A percentile compares a stretch with the other conserved stretches of the same genome.
These are phyloP conservation scores for Blastobotrys parvus DNA, from an alignment of 805 yeast species.

Conservation along the genomic window DNA sequence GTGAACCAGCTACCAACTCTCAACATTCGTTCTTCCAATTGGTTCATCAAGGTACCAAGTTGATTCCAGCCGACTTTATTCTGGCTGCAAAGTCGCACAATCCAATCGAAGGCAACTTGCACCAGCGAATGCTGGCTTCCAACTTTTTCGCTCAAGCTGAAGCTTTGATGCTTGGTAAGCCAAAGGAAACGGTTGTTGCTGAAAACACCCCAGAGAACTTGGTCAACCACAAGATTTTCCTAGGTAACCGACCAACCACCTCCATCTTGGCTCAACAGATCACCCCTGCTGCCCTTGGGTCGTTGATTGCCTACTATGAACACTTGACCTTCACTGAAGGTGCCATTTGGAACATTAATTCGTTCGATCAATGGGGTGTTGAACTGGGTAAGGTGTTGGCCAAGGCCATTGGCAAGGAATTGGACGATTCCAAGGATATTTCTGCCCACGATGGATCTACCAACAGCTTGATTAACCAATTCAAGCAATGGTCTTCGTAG, in stretches of 20 bases:
- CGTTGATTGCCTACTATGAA: conserved; percentile 96
- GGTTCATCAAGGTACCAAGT: conserved; percentile 97
- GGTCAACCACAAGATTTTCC: conserved; percentile 91
- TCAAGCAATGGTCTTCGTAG: conserved; percentile 64
- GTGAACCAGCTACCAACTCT: conserved; percentile 98
- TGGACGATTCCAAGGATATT: conserved; percentile 52
- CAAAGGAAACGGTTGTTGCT: conserved; percentile 61
- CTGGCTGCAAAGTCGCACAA: conserved; percentile 96
- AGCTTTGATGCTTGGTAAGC: conserved; percentile 94
- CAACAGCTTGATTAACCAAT: conserved; percentile 86
- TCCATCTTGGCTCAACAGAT: conserved; percentile 91
- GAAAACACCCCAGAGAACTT: conserved; percentile 85
- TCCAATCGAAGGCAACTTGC: conserved; percentile 89
- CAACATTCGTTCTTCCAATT: conserved; percentile 99
- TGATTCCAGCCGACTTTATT: conserved; percentile 95
- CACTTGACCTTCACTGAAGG: conserved; percentile 97
- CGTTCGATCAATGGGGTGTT: conserved; percentile 99
- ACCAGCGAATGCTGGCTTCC: conserved; percentile 97
- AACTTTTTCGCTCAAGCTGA: conserved; percentile 98
- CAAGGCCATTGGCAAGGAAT: conserved; percentile 86
- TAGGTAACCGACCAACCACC: conserved; percentile 99
- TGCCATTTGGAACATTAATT: conserved; percentile 98
- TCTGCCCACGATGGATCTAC: conserved; percentile 83
- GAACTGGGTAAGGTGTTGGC: conserved; percentile 98
- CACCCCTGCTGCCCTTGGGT: conserved; percentile 94